Conservation (phyloP, 106 monocot species). For the Iris macrosiphon region DNA sequence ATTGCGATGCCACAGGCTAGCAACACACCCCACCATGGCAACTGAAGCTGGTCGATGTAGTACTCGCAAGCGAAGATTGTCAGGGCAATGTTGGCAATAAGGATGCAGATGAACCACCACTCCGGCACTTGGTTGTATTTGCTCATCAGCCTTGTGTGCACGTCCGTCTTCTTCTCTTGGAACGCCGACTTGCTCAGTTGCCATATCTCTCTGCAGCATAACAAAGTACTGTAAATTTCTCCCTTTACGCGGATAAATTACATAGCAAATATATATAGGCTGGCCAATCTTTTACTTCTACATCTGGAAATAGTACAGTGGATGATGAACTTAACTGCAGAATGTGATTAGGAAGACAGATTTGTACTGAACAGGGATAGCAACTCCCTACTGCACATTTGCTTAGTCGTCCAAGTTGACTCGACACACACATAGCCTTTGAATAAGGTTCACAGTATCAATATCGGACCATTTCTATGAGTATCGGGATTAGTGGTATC, state of each 20-base stretch:
- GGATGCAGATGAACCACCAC: constrained; percentile 85
- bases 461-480: no score
- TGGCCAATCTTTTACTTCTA: neutral
- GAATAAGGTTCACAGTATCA: no score
- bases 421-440: no score
- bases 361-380: no score
- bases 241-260: neutral
- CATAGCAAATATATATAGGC: neutral
- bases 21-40: constrained; percentile 94
- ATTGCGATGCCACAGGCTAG: constrained; percentile 22
- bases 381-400: no score
- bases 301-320: no score
- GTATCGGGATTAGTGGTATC: no score
- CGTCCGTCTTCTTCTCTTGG: constrained; percentile 61
- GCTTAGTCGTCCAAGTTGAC: no score
- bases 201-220: constrained; percentile 60
- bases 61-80: constrained; percentile 68
- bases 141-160: constrained; percentile 90
- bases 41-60: constrained; percentile 85
- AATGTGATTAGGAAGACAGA: no score
- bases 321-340: no score
- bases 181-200: constrained; percentile 68
- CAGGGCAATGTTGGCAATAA: constrained; percentile 52
- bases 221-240: neutral
- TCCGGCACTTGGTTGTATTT: constrained; percentile 78